Conservation (phyloP, 164 flowering plant genomes). For the Nelumbo lutea region DNA sequence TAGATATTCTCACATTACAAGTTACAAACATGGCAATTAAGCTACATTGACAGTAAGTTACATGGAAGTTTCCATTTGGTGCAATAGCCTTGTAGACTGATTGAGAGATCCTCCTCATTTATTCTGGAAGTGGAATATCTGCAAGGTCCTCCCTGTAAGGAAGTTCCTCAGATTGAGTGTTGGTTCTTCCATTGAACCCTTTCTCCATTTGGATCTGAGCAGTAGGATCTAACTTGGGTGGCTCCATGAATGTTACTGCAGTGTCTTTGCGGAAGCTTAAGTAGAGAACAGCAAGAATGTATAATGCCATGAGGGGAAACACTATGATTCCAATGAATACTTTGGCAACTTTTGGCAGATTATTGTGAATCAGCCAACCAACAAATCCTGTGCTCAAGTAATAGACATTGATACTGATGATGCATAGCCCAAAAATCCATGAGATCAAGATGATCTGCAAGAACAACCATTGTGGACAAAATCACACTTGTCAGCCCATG, state of each 20-base stretch:
- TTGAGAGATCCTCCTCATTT: not conserved
- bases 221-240: slow-evolving; percentile 23
- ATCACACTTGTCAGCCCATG: not conserved
- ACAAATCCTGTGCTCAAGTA: slow-evolving; percentile 67
- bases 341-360: slow-evolving; percentile 52
- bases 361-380: slow-evolving; percentile 64
- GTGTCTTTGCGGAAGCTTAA: slow-evolving; percentile 64
- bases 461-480: not conserved
- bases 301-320: slow-evolving; percentile 72
- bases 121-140: slow-evolving; percentile 53
- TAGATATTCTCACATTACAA: too few species aligned
- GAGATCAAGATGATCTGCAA: slow-evolving; percentile 68
- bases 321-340: slow-evolving; percentile 72
- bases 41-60: too few species aligned
- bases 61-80: too few species aligned
- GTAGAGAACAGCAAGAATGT: slow-evolving; percentile 55
- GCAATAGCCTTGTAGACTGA: too few species aligned
- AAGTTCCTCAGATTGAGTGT: slow-evolving; percentile 12
- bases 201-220: slow-evolving; percentile 41
- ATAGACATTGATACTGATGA: slow-evolving; percentile 81
- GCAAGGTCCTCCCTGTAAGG: slow-evolving; percentile 71
- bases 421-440: slow-evolving; percentile 63
- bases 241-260: slow-evolving; percentile 52
- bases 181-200: slow-evolving; percentile 17
- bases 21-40: too few species aligned